A percentile compares a stretch with the other conserved stretches of the same genome.
These are phyloP conservation scores for Taiozyma sp. DNA, from an alignment of 1,139 yeast species.

Conservation along the genomic window DNA sequence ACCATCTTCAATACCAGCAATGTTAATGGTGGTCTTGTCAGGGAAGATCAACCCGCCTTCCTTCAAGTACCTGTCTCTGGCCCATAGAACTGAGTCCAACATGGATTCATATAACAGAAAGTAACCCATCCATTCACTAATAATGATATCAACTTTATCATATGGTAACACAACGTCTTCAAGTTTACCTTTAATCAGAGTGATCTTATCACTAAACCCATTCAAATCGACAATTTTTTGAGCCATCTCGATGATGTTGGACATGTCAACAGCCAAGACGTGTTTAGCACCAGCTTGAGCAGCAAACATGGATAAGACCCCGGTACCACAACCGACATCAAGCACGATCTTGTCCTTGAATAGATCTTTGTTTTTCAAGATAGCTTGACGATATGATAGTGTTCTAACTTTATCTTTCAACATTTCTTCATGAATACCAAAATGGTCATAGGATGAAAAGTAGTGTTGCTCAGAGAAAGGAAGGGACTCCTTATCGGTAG, in stretches of 20 bases:
- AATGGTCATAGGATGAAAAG: constrained; percentile 92
- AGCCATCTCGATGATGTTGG: constrained; percentile 94
- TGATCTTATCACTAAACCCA: constrained; percentile 84
- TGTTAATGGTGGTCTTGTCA: constrained; percentile 84
- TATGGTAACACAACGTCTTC: constrained; percentile 89
- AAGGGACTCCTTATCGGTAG: constrained; percentile 45
- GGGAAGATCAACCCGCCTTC: constrained; percentile 91
- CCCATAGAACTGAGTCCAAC: constrained; percentile 94
- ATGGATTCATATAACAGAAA: constrained; percentile 93
- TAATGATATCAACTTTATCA: constrained; percentile 84
- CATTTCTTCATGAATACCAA: constrained; percentile 99
- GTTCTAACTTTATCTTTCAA: constrained; percentile 94
- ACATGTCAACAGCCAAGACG: constrained; percentile 96
- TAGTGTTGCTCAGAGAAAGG: constrained; percentile 54
- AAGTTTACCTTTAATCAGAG: constrained; percentile 86
- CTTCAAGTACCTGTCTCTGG: constrained; percentile 87
- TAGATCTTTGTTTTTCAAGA: constrained; percentile 82
- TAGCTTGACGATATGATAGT: constrained; percentile 86
- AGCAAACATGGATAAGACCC: constrained; percentile 97
- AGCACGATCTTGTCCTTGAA: constrained; percentile 94
- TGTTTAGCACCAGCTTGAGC: constrained; percentile 97
- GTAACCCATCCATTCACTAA: constrained; percentile 99
- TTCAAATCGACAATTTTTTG: constrained; percentile 77
- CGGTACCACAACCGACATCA: constrained; percentile 99
- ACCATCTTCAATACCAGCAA: constrained; percentile 94